Conservation (phyloP, 2,329 filamentous ascomycete species). For the Pseudopyricularia javanii region DNA sequence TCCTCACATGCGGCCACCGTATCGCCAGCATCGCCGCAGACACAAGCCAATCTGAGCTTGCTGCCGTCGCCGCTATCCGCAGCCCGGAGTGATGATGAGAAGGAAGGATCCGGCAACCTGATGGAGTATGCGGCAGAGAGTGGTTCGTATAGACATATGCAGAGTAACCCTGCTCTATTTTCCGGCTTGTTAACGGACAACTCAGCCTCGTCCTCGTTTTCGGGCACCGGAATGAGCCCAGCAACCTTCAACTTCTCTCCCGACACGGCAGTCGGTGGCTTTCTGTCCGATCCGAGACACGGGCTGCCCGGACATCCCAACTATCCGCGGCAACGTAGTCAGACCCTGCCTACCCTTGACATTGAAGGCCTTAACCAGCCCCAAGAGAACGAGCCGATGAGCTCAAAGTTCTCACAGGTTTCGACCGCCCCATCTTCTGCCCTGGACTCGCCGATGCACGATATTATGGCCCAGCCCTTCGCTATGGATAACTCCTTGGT, state of each 20-base stretch:
- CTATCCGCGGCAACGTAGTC: slow-evolving; percentile 68
- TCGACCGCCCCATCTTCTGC: slow-evolving; percentile 37
- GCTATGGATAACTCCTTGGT: slow-evolving; percentile 23
- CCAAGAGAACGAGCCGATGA: slow-evolving; percentile 28
- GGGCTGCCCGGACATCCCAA: slow-evolving; percentile 29
- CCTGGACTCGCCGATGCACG: slow-evolving; percentile 37
- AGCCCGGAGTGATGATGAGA: slow-evolving; percentile 45
- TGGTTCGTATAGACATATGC: slow-evolving; percentile 43
- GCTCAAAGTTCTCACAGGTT: slow-evolving; percentile 34
- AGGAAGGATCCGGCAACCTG: slow-evolving; percentile 40
- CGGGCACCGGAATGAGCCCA: slow-evolving; percentile 60
- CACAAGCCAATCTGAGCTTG: slow-evolving; percentile 31
- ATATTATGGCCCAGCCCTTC: slow-evolving; percentile 28
- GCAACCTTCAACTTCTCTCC: slow-evolving; percentile 66
- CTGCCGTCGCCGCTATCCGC: slow-evolving; percentile 61
- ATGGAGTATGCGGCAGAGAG: slow-evolving; percentile 44
- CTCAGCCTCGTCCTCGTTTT: slow-evolving; percentile 49
- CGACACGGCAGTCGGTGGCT: slow-evolving; percentile 56
- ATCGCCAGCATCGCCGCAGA: slow-evolving; percentile 59
- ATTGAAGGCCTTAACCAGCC: slow-evolving; percentile 42
- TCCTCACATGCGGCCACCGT: slow-evolving; percentile 50
- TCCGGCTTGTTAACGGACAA: slow-evolving; percentile 45
- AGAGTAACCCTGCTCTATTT: slow-evolving; percentile 57
- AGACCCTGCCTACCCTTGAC: slow-evolving; percentile 69
- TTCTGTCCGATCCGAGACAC: slow-evolving; percentile 30